A percentile compares a stretch with the other conserved stretches of the same genome.
Evolutionary conservation across 805 yeast genomes (phyloP).

Genomic region (Phaffomyces antillensis): DNA sequence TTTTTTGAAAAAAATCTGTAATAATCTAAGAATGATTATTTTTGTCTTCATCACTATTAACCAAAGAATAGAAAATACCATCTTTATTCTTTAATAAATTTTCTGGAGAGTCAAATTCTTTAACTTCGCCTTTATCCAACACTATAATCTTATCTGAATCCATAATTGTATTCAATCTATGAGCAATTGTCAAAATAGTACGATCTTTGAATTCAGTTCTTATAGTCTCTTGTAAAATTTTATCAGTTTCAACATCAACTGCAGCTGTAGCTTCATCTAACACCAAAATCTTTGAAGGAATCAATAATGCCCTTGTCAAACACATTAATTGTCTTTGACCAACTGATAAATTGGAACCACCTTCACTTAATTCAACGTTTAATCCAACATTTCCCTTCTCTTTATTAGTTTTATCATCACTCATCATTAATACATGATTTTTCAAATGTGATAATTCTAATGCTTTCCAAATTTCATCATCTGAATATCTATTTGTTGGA

Average conservation of each 20-base stretch:
- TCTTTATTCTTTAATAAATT: conserved; percentile 57
- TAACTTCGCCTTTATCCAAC: conserved; percentile 65
- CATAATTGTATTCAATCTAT: conserved; percentile 74
- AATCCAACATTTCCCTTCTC: conserved; percentile 49
- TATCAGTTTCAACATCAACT: conserved; percentile 80
- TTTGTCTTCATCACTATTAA: conserved; percentile 41
- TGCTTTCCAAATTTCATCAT: conserved; percentile 79
- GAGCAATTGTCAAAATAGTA: conserved; percentile 81
- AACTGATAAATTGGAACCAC: conserved; percentile 64
- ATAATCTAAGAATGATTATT: neutral
- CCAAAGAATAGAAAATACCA: conserved; percentile 72
- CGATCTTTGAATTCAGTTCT: conserved; percentile 67
- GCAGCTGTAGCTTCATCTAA: conserved; percentile 88
- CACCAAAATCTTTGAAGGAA: conserved; percentile 55
- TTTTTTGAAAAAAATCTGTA: too few species aligned
- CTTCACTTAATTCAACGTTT: conserved; percentile 52
- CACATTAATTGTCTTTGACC: conserved; percentile 81
- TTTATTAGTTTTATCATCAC: conserved; percentile 26
- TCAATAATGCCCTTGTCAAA: conserved; percentile 69
- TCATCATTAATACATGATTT: conserved; percentile 49
- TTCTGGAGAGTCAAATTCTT: conserved; percentile 69
- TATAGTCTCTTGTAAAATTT: conserved; percentile 70
- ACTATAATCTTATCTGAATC: conserved; percentile 76
- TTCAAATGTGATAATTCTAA: conserved; percentile 74
- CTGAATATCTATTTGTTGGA: conserved; percentile 62